A percentile compares a stretch with the other conserved stretches of the same genome.
Conservation (phyloP, 192 early-diverging fungal species). For the Backusella parvicylindrica region DNA sequence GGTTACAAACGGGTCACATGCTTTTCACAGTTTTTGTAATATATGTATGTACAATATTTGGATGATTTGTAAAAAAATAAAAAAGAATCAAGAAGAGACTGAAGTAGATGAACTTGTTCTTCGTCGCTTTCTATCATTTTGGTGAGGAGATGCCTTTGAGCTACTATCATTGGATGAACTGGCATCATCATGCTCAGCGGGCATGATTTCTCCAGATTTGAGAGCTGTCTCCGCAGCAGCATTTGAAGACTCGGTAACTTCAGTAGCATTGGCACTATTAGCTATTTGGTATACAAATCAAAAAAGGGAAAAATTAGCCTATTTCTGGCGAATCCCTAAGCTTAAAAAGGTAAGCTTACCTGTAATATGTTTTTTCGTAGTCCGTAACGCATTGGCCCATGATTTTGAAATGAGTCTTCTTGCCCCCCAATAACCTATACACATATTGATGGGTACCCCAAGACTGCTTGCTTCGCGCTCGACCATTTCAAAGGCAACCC, state of each 20-base stretch:
- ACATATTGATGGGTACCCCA: conserved; percentile 1
- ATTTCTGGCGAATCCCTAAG: background rate
- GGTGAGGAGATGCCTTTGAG: background rate
- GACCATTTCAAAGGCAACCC: conserved; percentile 10
- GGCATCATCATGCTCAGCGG: background rate
- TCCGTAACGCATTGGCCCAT: conserved; percentile 8
- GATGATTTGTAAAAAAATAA: background rate
- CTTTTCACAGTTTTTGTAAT: background rate
- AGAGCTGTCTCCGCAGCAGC: no score
- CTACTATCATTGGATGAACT: background rate
- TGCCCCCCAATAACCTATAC: conserved; percentile 7
- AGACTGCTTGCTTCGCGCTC: background rate
- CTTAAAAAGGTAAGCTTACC: background rate
- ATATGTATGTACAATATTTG: background rate
- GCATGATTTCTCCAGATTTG: background rate
- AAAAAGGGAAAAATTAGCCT: background rate
- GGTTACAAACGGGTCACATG: background rate
- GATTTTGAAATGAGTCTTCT: background rate
- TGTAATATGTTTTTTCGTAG: conserved; percentile 2
- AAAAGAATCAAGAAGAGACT: background rate
- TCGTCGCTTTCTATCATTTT: background rate
- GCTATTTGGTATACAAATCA: no score
- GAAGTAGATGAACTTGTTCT: background rate
- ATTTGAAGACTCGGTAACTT: no score
- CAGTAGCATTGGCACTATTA: background rate